Conservation (phyloP, 768 basidiomycete species). For the Mrakia frigida region DNA sequence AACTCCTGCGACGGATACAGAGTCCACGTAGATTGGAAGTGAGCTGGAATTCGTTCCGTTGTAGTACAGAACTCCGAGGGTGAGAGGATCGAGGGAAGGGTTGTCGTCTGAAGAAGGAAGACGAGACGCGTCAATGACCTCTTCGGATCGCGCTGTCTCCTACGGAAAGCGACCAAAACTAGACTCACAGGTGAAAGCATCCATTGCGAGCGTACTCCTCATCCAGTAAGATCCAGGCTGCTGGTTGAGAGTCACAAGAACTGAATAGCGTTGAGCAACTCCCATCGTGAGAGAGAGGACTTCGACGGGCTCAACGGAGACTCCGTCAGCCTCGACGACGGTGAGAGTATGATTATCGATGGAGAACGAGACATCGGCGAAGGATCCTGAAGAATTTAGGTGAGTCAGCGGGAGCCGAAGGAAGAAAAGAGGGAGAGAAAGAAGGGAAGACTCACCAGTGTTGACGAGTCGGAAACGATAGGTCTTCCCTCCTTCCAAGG, state of each 20-base stretch:
- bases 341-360: slow-evolving; percentile 43
- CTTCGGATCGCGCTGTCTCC: not conserved
- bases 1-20: not conserved
- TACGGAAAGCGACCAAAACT: not conserved
- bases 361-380: slow-evolving; percentile 28
- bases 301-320: slow-evolving; percentile 45
- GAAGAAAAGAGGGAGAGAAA: not conserved
- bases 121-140: not conserved
- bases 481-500: slow-evolving; percentile 20
- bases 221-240: slow-evolving; percentile 43
- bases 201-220: not conserved
- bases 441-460: not conserved
- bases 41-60: not conserved
- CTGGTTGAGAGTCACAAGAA: slow-evolving; percentile 49
- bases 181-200: not conserved
- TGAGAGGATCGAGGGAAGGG: not conserved
- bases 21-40: not conserved
- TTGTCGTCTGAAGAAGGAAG: slow-evolving; percentile 4
- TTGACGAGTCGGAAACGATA: slow-evolving; percentile 33
- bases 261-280: slow-evolving; percentile 55
- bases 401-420: not conserved
- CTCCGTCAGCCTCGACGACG: slow-evolving; percentile 54
- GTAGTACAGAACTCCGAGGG: slow-evolving; percentile 13
- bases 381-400: slow-evolving; percentile 12
- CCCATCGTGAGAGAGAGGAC: slow-evolving; percentile 49